Evolutionary conservation across 2,329 filamentous ascomycete genomes (phyloP).

Genomic region (Talaromyces sp.): DNA sequence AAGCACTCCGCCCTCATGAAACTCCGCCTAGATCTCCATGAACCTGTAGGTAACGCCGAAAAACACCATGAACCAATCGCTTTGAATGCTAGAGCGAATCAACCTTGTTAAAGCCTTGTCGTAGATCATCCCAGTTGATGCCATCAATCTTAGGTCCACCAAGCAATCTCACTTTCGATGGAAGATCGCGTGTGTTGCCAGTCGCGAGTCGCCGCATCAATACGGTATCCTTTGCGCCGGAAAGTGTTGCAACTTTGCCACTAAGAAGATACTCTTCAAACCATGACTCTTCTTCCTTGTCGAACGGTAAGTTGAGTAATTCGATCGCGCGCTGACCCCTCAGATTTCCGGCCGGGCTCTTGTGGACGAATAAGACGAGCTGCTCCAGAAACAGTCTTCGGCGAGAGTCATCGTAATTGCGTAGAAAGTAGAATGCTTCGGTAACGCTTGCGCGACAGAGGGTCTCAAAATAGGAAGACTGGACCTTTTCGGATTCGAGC

Average conservation of each 20-base stretch:
- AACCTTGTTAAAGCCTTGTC: constrained; percentile 29
- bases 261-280: constrained; percentile 65
- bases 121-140: constrained; percentile 52
- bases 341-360: constrained; percentile 32
- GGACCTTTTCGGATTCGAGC: constrained; percentile 60
- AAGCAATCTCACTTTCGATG: constrained; percentile 34
- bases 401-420: constrained; percentile 59
- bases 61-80: background rate
- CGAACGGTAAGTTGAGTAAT: constrained; percentile 70
- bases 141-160: constrained; percentile 48
- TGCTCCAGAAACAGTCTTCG: constrained; percentile 65
- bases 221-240: constrained; percentile 67
- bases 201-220: constrained; percentile 70
- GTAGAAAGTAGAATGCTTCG: constrained; percentile 71
- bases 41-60: background rate
- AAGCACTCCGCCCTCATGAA: background rate
- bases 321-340: constrained; percentile 61
- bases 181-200: constrained; percentile 47
- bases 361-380: constrained; percentile 59
- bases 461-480: constrained; percentile 66
- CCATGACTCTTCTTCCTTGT: constrained; percentile 67
- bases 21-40: background rate
- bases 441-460: constrained; percentile 64
- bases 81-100: background rate
- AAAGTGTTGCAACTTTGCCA: constrained; percentile 62